Evolutionary conservation across 331 rosid genomes (phyloP).

Genomic region (Rhamnella rubrinervis): DNA sequence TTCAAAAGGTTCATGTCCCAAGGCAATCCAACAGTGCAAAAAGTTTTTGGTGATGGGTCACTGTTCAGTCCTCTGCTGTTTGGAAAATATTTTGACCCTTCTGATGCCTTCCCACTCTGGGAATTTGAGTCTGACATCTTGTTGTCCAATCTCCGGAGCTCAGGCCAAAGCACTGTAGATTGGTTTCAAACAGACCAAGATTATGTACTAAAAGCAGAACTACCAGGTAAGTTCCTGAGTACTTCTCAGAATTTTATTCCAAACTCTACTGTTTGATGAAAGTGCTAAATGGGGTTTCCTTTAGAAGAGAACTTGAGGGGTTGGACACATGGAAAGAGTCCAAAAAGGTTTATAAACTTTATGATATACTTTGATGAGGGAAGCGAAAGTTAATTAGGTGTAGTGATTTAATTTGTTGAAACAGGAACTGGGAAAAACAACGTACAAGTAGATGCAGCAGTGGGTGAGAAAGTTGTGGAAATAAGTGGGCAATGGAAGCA

Average conservation of each 20-base stretch:
- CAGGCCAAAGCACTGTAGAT: slow-evolving; percentile 58
- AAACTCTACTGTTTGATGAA: too few species aligned
- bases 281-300: not conserved
- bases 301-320: slow-evolving; percentile 15
- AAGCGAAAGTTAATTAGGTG: slow-evolving; percentile 18
- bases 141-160: slow-evolving; percentile 56
- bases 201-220: slow-evolving; percentile 66
- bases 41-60: slow-evolving; percentile 78
- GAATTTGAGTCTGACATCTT: slow-evolving; percentile 80
- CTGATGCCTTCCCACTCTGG: slow-evolving; percentile 97
- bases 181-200: slow-evolving; percentile 72
- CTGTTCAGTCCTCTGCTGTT: slow-evolving; percentile 89
- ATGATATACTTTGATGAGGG: not conserved
- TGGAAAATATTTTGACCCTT: slow-evolving; percentile 93
- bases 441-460: slow-evolving; percentile 69
- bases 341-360: not conserved
- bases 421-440: slow-evolving; percentile 68
- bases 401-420: slow-evolving; percentile 26
- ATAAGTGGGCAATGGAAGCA: slow-evolving; percentile 84
- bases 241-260: not conserved
- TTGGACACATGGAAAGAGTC: slow-evolving; percentile 18
- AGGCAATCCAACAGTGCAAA: slow-evolving; percentile 48
- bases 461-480: slow-evolving; percentile 75
- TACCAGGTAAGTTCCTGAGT: slow-evolving; percentile 54
- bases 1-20: slow-evolving; percentile 62